Conservation (phyloP, 352 stramenopile genomes). For the Aphanomyces invadans region DNA sequence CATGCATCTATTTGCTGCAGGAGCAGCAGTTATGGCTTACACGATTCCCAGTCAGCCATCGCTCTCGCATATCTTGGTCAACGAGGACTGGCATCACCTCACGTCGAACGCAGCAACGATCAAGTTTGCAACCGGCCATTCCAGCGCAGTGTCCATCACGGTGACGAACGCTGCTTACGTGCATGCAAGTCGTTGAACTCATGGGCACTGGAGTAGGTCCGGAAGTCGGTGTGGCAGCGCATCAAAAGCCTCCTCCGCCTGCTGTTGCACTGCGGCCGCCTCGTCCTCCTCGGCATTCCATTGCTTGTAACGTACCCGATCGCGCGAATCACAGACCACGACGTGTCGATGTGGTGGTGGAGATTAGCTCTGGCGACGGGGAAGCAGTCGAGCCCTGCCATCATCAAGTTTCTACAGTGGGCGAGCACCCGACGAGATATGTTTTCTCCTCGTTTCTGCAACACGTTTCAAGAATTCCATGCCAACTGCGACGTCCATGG, state of each 20-base stretch:
- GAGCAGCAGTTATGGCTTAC: neutral
- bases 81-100: neutral
- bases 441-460: slow-evolving; percentile 86
- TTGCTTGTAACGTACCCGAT: slow-evolving; percentile 20
- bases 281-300: slow-evolving; percentile 15
- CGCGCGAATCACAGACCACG: neutral
- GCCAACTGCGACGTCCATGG: slow-evolving; percentile 80
- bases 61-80: neutral
- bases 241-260: slow-evolving; percentile 4
- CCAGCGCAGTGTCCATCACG: neutral
- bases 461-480: slow-evolving; percentile 87
- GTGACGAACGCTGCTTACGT: too few species aligned
- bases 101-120: neutral
- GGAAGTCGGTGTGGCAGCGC: slow-evolving; percentile 5
- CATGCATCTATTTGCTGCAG: neutral
- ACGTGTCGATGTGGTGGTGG: slow-evolving; percentile 45
- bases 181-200: too few species aligned
- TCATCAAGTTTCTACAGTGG: slow-evolving; percentile 96
- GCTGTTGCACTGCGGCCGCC: slow-evolving; percentile 14
- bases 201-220: slow-evolving; percentile 1
- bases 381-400: slow-evolving; percentile 72
- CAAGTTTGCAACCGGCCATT: neutral
- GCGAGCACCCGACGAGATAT: slow-evolving; percentile 90
- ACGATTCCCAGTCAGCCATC: neutral
- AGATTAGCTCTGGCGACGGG: slow-evolving; percentile 49